A percentile compares a stretch with the other conserved stretches of the same genome.
phyloP scores from a whole-genome alignment of 179 eudicot species.

The Beta macrorhiza region DNA sequence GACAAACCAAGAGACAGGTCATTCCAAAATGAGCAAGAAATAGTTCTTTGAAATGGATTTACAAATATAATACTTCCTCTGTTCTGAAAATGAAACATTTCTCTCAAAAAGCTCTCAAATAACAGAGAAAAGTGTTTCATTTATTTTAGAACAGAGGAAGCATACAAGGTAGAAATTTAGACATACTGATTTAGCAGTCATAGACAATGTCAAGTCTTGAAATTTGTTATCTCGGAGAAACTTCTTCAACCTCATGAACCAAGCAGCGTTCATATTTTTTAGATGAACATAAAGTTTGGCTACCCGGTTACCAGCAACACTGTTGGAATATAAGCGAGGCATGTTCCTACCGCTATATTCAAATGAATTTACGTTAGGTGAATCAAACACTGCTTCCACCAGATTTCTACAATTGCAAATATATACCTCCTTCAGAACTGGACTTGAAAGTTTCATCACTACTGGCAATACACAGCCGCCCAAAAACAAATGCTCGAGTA shows the following conservation, averaged over 20 bases:
- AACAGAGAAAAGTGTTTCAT: too few relatives aligned
- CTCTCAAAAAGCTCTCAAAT: too few relatives aligned
- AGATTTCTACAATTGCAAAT: conserved; percentile 11
- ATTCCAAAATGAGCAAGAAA: not conserved
- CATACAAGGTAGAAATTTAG: not conserved
- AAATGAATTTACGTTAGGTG: conserved; percentile 21
- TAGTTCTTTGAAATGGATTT: not conserved
- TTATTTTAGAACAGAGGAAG: too few relatives aligned
- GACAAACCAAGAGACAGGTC: not conserved
- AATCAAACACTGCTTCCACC: conserved; percentile 24
- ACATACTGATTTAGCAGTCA: conserved; percentile 20
- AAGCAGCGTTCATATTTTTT: conserved; percentile 16
- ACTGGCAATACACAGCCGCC: conserved; percentile 18
- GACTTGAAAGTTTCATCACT: conserved; percentile 25
- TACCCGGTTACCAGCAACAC: conserved; percentile 17
- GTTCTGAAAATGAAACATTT: too few relatives aligned
- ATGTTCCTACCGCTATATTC: conserved; percentile 16
- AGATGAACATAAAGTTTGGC: conserved; percentile 15
- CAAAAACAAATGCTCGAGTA: conserved; percentile 24
- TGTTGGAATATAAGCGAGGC: conserved; percentile 18
- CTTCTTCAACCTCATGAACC: conserved; percentile 23
- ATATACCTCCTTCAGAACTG: conserved; percentile 16
- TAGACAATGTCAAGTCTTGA: conserved; percentile 19
- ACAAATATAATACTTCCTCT: not conserved
- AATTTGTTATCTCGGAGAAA: conserved; percentile 25